These are phyloP conservation scores for Aspergillus chevalieri DNA, from an alignment of 2,329 filamentous ascomycete genomes.

Conservation along the genomic window DNA sequence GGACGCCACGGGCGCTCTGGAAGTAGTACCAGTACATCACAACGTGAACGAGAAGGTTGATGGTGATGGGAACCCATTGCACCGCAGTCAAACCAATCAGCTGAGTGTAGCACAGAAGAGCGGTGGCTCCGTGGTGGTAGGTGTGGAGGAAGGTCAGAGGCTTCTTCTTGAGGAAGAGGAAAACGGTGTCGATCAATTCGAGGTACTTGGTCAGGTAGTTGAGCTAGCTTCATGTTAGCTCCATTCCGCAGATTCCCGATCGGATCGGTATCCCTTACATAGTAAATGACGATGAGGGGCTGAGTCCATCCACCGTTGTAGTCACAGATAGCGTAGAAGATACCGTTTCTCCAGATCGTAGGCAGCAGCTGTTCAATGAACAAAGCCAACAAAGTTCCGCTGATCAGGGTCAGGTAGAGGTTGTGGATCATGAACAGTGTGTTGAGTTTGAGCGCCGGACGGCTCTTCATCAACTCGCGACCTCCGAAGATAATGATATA, in stretches of 20 bases:
- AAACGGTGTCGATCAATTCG: constrained; percentile 89
- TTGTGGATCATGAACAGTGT: constrained; percentile 93
- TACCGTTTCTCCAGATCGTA: constrained; percentile 68
- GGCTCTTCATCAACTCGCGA: constrained; percentile 83
- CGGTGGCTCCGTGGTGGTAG: constrained; percentile 96
- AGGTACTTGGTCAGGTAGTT: constrained; percentile 99
- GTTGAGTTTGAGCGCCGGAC: constrained; percentile 80
- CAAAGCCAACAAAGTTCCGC: constrained; percentile 69
- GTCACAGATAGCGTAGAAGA: constrained; percentile 82
- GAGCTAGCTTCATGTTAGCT: constrained; percentile 56
- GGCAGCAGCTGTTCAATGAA: constrained; percentile 89
- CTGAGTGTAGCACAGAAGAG: constrained; percentile 96
- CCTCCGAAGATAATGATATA: constrained; percentile 92
- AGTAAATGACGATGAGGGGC: constrained; percentile 89
- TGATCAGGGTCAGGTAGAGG: constrained; percentile 84
- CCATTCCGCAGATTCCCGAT: neutral
- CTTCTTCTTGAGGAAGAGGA: constrained; percentile 99
- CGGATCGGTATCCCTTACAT: constrained; percentile 56
- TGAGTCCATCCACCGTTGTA: constrained; percentile 84
- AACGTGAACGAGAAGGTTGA: constrained; percentile 91
- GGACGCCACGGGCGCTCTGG: constrained; percentile 90
- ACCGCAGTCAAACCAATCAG: constrained; percentile 87
- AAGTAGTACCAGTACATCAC: constrained; percentile 99
- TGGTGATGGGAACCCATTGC: constrained; percentile 87
- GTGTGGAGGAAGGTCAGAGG: constrained; percentile 97